Evolutionary conservation across 2,329 filamentous ascomycete genomes (phyloP).

Genomic region (Aurifilum marmelostoma): DNA sequence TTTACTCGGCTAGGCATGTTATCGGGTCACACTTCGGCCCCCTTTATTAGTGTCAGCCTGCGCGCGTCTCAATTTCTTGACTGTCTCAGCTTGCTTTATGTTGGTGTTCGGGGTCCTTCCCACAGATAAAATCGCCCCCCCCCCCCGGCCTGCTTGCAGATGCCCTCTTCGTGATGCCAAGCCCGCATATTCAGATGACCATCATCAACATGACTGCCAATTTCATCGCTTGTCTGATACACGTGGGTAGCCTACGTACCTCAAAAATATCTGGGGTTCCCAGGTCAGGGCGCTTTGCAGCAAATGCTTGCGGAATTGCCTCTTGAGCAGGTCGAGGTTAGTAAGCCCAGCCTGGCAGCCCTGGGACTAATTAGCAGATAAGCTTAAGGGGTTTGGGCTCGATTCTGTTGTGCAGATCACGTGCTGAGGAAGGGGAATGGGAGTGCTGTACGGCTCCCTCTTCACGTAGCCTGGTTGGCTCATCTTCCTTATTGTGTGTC

Average conservation of each 20-base stretch:
- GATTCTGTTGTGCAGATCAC: slow-evolving; percentile 8
- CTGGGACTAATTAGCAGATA: slow-evolving; percentile 16
- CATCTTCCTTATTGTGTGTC: too few relatives aligned
- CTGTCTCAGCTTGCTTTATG: too few relatives aligned
- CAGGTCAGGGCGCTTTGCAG: slow-evolving; percentile 1
- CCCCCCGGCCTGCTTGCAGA: not conserved
- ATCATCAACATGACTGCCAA: slow-evolving; percentile 3
- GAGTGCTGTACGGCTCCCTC: not conserved
- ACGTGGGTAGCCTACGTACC: too few relatives aligned
- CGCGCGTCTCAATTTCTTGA: not conserved
- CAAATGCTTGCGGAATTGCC: slow-evolving; percentile 18
- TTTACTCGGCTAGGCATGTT: not conserved
- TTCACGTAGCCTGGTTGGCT: slow-evolving; percentile 4
- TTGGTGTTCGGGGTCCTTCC: too few relatives aligned
- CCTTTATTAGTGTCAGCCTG: not conserved
- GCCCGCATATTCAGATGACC: not conserved
- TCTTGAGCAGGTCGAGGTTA: slow-evolving; percentile 14
- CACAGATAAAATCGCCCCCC: too few relatives aligned
- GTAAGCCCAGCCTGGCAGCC: slow-evolving; percentile 18
- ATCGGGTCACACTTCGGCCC: not conserved
- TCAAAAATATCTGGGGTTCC: slow-evolving; percentile 6
- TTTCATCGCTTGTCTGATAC: not conserved
- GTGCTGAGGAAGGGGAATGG: not conserved
- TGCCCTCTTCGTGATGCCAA: slow-evolving; percentile 15
- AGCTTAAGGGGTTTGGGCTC: slow-evolving; percentile 11